Conservation (phyloP, 352 stramenopile species). For the Elongisporangium anandrum region DNA sequence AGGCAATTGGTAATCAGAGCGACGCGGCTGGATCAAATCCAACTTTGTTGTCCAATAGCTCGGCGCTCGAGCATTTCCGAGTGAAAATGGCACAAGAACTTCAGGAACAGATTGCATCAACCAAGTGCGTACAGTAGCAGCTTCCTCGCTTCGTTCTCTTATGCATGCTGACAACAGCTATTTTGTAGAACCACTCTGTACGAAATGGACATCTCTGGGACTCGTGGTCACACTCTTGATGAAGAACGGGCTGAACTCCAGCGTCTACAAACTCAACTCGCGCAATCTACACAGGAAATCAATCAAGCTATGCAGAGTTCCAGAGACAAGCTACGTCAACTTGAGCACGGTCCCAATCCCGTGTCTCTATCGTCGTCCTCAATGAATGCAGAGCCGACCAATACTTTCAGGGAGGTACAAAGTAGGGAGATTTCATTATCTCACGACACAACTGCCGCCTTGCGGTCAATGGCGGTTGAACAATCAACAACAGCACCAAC, state of each 20-base stretch:
- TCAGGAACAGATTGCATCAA: slow-evolving; percentile 36
- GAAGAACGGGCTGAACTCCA: slow-evolving; percentile 21
- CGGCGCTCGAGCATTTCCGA: slow-evolving; percentile 32
- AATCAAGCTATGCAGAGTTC: slow-evolving; percentile 15
- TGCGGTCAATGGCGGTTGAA: background rate
- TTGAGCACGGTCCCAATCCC: slow-evolving; percentile 12
- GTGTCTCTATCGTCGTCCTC: slow-evolving; percentile 4
- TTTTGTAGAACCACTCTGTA: slow-evolving; percentile 22
- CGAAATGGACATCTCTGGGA: slow-evolving; percentile 29
- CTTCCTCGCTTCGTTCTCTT: background rate
- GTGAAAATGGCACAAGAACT: slow-evolving; percentile 31
- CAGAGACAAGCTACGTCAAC: slow-evolving; percentile 11
- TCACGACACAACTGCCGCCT: background rate
- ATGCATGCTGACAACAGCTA: background rate
- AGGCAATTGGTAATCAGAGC: background rate
- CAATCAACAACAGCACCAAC: slow-evolving; percentile 5
- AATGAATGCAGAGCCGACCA: slow-evolving; percentile 12
- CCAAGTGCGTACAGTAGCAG: slow-evolving; percentile 28
- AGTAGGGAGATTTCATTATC: slow-evolving; percentile 9
- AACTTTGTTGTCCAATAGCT: slow-evolving; percentile 20
- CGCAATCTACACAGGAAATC: slow-evolving; percentile 10
- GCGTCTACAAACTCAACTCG: slow-evolving; percentile 17
- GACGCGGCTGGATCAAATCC: background rate
- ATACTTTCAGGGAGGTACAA: slow-evolving; percentile 13
- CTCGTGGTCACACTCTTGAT: slow-evolving; percentile 12